Percentiles rank a stretch among this genome's conserved stretches.
Conservation (phyloP, 2,329 filamentous ascomycete species). For the Ophiocordyceps camponoti-rufipedis region DNA sequence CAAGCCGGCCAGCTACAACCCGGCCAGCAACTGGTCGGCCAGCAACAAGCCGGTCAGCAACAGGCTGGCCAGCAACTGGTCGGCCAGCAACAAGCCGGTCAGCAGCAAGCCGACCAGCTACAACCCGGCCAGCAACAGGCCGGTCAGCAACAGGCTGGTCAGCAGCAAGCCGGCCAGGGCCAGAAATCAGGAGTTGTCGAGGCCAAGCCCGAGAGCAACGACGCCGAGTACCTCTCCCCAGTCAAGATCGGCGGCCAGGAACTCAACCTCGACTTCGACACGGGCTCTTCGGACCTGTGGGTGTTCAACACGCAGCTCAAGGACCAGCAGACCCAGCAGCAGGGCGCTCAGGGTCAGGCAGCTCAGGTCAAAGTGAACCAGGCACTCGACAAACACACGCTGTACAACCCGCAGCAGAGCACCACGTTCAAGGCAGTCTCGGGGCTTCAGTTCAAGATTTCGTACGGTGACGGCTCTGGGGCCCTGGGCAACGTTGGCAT, state of each 20-base stretch:
- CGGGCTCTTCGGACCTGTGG: slow-evolving; percentile 62
- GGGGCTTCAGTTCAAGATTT: slow-evolving; percentile 40
- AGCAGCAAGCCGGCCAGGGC: background rate
- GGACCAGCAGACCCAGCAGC: slow-evolving; percentile 4
- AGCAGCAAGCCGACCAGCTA: too few species aligned
- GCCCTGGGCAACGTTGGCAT: slow-evolving; percentile 46
- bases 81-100: too few species aligned
- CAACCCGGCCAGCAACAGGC: too few species aligned
- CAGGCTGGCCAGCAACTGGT: too few species aligned
- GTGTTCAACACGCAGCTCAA: slow-evolving; percentile 46
- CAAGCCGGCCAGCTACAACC: too few species aligned
- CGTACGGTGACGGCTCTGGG: slow-evolving; percentile 50
- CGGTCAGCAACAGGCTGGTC: background rate
- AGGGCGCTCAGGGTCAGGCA: slow-evolving; percentile 7
- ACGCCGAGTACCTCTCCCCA: slow-evolving; percentile 48
- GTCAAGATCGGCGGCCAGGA: slow-evolving; percentile 53
- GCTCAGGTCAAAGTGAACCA: background rate
- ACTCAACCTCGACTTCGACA: slow-evolving; percentile 54
- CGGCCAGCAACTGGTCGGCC: too few species aligned
- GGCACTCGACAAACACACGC: slow-evolving; percentile 22
- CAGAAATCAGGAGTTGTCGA: slow-evolving; percentile 20
- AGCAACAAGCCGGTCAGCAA: too few species aligned
- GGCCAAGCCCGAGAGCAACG: slow-evolving; percentile 42
- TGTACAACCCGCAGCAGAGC: slow-evolving; percentile 20
- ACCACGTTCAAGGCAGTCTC: slow-evolving; percentile 12